These are phyloP conservation scores for Termitomyces sp. DNA, from an alignment of 768 basidiomycete species.

Conservation along the genomic window DNA sequence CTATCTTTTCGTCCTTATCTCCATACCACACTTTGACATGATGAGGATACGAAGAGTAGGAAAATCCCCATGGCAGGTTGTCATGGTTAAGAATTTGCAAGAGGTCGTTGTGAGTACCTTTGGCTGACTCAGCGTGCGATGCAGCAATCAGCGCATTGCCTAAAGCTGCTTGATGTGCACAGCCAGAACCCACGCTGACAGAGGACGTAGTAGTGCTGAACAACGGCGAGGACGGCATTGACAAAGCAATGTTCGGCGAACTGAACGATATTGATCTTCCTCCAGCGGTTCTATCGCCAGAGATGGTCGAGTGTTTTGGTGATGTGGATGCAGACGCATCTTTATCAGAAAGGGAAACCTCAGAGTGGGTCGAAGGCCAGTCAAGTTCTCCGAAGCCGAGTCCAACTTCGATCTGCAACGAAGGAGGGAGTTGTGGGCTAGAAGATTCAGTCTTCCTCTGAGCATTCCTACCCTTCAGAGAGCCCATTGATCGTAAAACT, in stretches of 20 bases:
- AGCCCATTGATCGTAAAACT: conserved; percentile 78
- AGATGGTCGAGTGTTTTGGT: conserved; percentile 33
- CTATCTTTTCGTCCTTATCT: conserved; percentile 90
- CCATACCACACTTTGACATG: conserved; percentile 89
- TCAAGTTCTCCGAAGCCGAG: conserved; percentile 53
- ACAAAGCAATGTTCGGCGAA: conserved; percentile 40
- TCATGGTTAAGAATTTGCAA: conserved; percentile 90
- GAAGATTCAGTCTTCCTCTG: conserved; percentile 36
- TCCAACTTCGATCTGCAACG: conserved; percentile 52
- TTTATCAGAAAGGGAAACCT: conserved; percentile 23
- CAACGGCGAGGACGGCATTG: conserved; percentile 50
- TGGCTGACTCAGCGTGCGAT: conserved; percentile 91
- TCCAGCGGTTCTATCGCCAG: conserved; percentile 45
- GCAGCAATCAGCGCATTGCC: conserved; percentile 90
- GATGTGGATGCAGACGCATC: conserved; percentile 25
- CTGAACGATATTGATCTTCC: conserved; percentile 74
- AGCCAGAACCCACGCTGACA: conserved; percentile 29
- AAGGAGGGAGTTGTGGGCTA: conserved; percentile 52
- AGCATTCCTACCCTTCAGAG: conserved; percentile 57
- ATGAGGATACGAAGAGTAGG: conserved; percentile 76
- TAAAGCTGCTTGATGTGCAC: conserved; percentile 64
- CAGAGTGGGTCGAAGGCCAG: conserved; percentile 40
- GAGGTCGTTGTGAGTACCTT: conserved; percentile 88
- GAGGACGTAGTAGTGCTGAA: conserved; percentile 39
- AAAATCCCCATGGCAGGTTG: conserved; percentile 87